phyloP scores from a whole-genome alignment of 164 flowering plant species.

The Santalum album region DNA sequence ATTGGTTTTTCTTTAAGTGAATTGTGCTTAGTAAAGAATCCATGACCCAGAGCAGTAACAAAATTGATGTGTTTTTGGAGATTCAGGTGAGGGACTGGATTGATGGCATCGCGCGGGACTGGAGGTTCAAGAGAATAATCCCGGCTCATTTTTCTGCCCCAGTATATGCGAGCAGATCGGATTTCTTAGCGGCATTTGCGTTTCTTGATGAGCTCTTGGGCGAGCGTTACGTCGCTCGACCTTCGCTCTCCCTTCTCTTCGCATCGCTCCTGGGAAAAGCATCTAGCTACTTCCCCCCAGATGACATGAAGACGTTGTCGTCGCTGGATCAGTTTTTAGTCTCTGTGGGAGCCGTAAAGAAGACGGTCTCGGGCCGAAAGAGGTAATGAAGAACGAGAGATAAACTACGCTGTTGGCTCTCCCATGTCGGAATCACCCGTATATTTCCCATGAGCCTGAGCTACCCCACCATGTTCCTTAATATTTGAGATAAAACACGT shows the following conservation, averaged over 20 bases:
- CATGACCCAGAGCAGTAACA: too few relatives aligned
- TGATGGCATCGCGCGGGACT: constrained; percentile 60
- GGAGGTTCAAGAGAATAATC: constrained; percentile 87
- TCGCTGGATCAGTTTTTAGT: constrained; percentile 91
- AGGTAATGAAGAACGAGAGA: constrained; percentile 7
- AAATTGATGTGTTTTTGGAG: too few relatives aligned
- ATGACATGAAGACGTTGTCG: constrained; percentile 93
- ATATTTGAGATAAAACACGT: too few relatives aligned
- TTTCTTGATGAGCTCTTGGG: constrained; percentile 88
- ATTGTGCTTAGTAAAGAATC: too few relatives aligned
- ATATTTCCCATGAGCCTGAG: too few relatives aligned
- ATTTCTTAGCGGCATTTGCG: constrained; percentile 79
- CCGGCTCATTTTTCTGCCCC: constrained; percentile 97
- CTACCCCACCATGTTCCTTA: too few relatives aligned
- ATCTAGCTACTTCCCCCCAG: constrained; percentile 93
- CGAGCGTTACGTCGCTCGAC: constrained; percentile 56
- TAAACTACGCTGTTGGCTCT: background rate
- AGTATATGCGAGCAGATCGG: constrained; percentile 69
- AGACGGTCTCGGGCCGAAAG: constrained; percentile 82
- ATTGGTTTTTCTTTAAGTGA: too few relatives aligned
- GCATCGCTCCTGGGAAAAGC: constrained; percentile 81
- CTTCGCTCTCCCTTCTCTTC: constrained; percentile 68
- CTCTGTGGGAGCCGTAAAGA: constrained; percentile 86
- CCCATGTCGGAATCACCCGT: background rate
- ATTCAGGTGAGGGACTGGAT: constrained; percentile 85